Evolutionary conservation across 2,329 filamentous ascomycete genomes (phyloP), one percentile per base, ranked within the genome.

Genomic region (Pseudogymnoascus verrucosus): DNA sequence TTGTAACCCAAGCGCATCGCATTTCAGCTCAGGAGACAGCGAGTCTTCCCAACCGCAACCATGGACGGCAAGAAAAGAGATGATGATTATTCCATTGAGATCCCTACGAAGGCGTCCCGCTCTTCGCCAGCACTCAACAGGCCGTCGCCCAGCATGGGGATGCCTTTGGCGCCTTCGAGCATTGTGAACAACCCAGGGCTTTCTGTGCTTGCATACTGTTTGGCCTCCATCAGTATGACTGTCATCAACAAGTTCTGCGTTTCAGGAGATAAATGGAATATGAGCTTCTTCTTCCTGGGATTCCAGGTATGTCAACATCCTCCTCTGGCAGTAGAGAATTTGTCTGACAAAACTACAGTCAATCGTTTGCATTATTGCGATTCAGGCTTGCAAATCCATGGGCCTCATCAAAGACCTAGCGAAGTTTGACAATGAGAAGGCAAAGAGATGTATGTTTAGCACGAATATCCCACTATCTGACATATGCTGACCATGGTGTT

Each of bases 211-310:
- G 86, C 90, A 60, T 99, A 99, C 81, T 99, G 95, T 77, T 81
- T 89, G 72, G 91, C 93, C 62, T 97, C 93, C n/a, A 99, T 99
- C 74, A 85, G 93, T 76, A 99, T 99, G 95, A 99, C 95, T 6
- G 90, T 97, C n/a, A 95, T 96, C 76, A 99, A 99, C 80, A 99
- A 99, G 82, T 99, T 96, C 76, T 93, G 97, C 67, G 86, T 99
- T 57, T 97, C 91, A 6, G 95, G 95, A 65, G 83, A 84, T 61
- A 85, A 89, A 69, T 99, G 96, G 85, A 99, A 99, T 78, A 79
- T 99, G 72, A 96, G 96, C 78, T 96, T 98, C 78, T 91, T 99
- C 78, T 89, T 97, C 71, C 85, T 99, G 65, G 89, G 86, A 66
- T 84, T 98, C 66, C 95, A 98, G 87, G 93, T 97, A 85, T 72